These are phyloP conservation scores for Aphanoascus verrucosus DNA, from an alignment of 2,329 filamentous ascomycete genomes.

Conservation along the genomic window DNA sequence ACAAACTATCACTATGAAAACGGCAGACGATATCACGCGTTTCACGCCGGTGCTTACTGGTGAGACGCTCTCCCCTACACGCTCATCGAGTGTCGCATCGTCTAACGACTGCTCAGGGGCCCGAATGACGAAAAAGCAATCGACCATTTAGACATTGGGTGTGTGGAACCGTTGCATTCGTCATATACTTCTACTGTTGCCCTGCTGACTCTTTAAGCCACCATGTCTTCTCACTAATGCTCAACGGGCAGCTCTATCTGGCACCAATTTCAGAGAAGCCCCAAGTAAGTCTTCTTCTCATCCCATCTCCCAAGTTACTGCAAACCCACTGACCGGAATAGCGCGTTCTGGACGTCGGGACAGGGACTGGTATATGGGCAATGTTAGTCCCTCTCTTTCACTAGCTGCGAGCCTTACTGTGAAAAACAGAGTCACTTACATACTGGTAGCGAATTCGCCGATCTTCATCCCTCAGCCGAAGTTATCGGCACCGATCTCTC, in stretches of 20 bases:
- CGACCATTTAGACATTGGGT: constrained; percentile 26
- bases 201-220: constrained; percentile 34
- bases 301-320: constrained; percentile 18
- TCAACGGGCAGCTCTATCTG: constrained; percentile 29
- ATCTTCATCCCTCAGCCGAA: constrained; percentile 28
- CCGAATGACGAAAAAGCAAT: constrained; percentile 15
- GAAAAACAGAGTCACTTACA: neutral
- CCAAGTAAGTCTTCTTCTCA: constrained; percentile 14
- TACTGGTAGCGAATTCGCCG: constrained; percentile 32
- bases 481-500: constrained; percentile 28
- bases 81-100: neutral
- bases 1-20: constrained; percentile 14
- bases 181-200: neutral
- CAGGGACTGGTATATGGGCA: constrained; percentile 34
- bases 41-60: constrained; percentile 11
- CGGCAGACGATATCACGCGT: constrained; percentile 13
- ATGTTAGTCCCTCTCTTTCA: constrained; percentile 20
- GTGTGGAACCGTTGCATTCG: neutral
- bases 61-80: neutral
- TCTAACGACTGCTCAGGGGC: neutral
- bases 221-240: constrained; percentile 42
- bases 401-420: neutral
- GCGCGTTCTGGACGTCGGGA: constrained; percentile 42
- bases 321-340: constrained; percentile 13
- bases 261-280: constrained; percentile 29